Base-by-base conservation (phyloP, 169 alveolate species). In the Hammondia hammondi region DNA sequence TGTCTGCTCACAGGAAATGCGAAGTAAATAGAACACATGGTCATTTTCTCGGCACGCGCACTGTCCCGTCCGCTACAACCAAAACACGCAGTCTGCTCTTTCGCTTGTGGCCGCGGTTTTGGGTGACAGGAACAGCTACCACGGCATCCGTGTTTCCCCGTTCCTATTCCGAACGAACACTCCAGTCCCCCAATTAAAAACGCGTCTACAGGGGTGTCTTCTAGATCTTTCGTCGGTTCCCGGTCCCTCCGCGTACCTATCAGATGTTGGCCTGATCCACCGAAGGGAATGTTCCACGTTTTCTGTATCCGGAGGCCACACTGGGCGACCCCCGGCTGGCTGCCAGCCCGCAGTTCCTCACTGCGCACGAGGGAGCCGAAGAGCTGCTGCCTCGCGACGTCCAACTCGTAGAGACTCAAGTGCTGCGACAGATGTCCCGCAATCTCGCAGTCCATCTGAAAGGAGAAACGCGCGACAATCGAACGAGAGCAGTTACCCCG, bases 371-470 rank as follows among this genome's bases (percentile, higher is more conserved):
- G 70, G 70, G 5, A 82, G 70, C 90, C 90, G 57, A 39, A n/a
- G 57, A 82, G 90, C 90, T 82, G 71, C 90, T 82, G 90, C 24
- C 43, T n/a, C 14, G 72, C 90, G 39, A 43, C 37, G 57, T 39
- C 90, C 52, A 82, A 29, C 19, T 48, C 43, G 90, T 82, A 82
- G 90, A 82, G 90, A 27, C 71, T 82, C 70, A 82, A 52, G 43
- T 45, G 90, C 37, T 35, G 90, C 29, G 90, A 82, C 7, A 82
- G 90, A 43, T 82, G 70, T 43, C 70, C 14, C 72, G 90, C 90
- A 27, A 82, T 3, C 61, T 43, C 10, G 70, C 90, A 82, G 57
- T 82, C 71, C 72, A 82, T 45, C 90, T 82, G 90, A 39, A 39
- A 39, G 43, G 70, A 72, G 29, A 56, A 12, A 27, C 21, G 48